Conservation (phyloP, 176 grass and related monocot genomes). For the Avena atlantica region DNA sequence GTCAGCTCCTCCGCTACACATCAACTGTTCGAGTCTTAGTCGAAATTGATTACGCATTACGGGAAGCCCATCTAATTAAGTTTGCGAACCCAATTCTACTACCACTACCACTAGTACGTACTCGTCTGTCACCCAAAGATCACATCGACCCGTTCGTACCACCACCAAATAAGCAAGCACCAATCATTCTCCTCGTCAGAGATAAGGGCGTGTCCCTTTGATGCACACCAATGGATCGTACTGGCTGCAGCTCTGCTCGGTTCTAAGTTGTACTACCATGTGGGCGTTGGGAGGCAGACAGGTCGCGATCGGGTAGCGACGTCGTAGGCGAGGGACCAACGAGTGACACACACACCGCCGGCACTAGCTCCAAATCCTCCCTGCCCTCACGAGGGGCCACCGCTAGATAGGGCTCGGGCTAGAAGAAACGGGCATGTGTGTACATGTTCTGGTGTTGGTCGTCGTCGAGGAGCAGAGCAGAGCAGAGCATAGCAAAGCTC, state of each 20-base stretch:
- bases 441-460: not conserved
- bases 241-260: not conserved
- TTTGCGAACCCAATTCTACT: too few species aligned
- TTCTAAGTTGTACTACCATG: not conserved
- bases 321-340: not conserved
- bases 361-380: slow-evolving; percentile 18
- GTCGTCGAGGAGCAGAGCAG: too few species aligned
- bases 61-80: too few species aligned
- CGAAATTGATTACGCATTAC: too few species aligned
- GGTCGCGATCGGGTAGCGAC: slow-evolving; percentile 17
- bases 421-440: not conserved
- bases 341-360: not conserved
- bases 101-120: too few species aligned
- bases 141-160: too few species aligned
- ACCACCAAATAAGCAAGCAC: too few species aligned
- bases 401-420: not conserved
- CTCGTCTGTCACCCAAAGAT: too few species aligned
- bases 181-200: too few species aligned
- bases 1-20: not conserved
- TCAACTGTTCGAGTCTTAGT: not conserved
- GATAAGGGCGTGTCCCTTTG: slow-evolving; percentile 13
- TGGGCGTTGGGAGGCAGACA: not conserved
- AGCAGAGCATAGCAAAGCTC: slow-evolving; percentile 13
- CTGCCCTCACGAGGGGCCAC: not conserved
- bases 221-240: not conserved